A percentile compares a stretch with the other conserved stretches of the same genome.
Evolutionary conservation across 192 early-diverging fungal species (phyloP).

Genomic region (Anaeromyces robustus): DNA sequence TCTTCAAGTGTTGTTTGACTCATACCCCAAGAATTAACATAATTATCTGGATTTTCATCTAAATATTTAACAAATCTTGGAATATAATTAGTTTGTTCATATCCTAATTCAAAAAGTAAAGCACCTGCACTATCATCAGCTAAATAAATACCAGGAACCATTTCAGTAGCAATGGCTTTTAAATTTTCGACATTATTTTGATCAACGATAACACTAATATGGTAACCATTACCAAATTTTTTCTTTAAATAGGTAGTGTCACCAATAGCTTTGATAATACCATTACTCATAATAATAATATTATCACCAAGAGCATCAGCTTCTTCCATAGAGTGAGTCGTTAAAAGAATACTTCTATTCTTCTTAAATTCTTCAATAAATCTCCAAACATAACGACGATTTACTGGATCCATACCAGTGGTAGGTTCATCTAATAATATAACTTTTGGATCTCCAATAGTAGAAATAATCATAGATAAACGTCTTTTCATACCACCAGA

Average conservation of each 20-base stretch:
- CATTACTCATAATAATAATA: constrained; percentile 50
- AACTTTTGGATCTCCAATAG: no score
- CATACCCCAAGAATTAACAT: constrained; percentile 4
- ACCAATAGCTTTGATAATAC: constrained; percentile 38
- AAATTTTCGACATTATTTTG: not conserved
- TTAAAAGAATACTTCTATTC: constrained; percentile 51
- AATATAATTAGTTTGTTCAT: not conserved
- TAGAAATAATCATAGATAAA: no score
- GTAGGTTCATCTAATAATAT: no score
- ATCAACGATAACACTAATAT: constrained; percentile 14
- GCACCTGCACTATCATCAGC: constrained; percentile 4
- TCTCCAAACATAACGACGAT: no score
- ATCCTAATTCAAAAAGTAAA: not conserved
- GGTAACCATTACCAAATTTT: constrained; percentile 59
- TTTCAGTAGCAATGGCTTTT: not conserved
- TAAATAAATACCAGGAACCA: not conserved
- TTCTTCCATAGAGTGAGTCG: constrained; percentile 61
- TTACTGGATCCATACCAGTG: no score
- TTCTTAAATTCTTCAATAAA: no score
- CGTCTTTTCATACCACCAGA: constrained; percentile 53
- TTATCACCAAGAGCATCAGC: constrained; percentile 42
- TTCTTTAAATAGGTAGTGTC: constrained; percentile 45
- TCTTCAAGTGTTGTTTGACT: no score
- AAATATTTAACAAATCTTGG: constrained; percentile 5
- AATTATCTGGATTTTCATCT: constrained; percentile 1